Conservation (phyloP, 306 rosid genomes). For the Cicer pinnatifidum region DNA sequence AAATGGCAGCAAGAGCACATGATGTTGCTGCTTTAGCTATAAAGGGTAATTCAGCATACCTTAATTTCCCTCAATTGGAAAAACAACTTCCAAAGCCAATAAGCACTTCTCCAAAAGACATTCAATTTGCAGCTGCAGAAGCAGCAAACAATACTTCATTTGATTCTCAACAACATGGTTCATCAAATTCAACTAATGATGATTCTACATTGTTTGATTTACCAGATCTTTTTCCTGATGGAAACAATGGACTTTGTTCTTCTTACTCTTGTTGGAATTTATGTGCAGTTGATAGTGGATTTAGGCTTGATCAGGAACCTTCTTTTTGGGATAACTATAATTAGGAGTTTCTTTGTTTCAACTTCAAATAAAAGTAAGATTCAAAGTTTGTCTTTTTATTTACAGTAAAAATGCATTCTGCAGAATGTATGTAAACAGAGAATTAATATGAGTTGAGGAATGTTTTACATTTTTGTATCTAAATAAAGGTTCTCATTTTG, state of each 20-base stretch:
- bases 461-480: constrained; percentile 11
- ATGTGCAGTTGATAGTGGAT: constrained; percentile 62
- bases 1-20: constrained; percentile 96
- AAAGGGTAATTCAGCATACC: constrained; percentile 76
- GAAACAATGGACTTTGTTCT: constrained; percentile 48
- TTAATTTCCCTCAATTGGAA: constrained; percentile 79
- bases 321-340: constrained; percentile 61
- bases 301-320: constrained; percentile 60
- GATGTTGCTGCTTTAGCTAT: constrained; percentile 90
- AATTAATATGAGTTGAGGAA: neutral
- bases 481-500: neutral
- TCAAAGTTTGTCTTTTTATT: constrained; percentile 5
- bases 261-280: constrained; percentile 66
- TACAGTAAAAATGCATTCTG: neutral
- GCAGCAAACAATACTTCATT: constrained; percentile 64
- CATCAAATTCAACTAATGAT: constrained; percentile 40
- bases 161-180: neutral
- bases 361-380: neutral
- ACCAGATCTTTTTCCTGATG: constrained; percentile 76
- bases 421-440: constrained; percentile 19
- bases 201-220: constrained; percentile 80
- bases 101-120: constrained; percentile 73
- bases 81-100: constrained; percentile 66
- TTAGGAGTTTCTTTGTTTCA: constrained; percentile 9
- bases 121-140: constrained; percentile 80